phyloP scores from a whole-genome alignment of 768 basidiomycete genomes.

The Daedalea quercina region DNA sequence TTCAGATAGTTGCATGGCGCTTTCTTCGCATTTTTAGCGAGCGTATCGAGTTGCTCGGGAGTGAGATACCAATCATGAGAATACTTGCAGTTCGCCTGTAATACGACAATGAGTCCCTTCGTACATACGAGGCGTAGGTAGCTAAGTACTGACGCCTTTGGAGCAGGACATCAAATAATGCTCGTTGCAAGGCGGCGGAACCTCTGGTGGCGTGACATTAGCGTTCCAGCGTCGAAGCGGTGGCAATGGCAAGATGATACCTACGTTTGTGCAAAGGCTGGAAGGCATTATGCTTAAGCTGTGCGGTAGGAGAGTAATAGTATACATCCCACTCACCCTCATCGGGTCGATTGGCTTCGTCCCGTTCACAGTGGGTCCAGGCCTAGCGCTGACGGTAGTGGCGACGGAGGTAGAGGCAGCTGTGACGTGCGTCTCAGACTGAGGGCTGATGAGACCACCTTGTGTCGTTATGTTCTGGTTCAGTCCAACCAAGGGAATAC shows the following conservation, averaged over 20 bases:
- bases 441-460: conserved; percentile 62
- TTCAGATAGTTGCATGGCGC: conserved; percentile 83
- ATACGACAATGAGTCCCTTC: background rate
- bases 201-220: conserved; percentile 38
- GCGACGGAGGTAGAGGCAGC: conserved; percentile 13
- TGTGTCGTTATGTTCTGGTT: conserved; percentile 33
- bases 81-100: conserved; percentile 59
- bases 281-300: background rate
- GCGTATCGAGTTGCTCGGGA: conserved; percentile 60
- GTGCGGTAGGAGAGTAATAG: background rate
- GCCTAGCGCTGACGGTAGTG: background rate
- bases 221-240: background rate
- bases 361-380: conserved; percentile 13
- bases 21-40: conserved; percentile 76
- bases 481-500: conserved; percentile 30
- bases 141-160: conserved; percentile 45
- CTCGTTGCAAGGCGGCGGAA: conserved; percentile 82
- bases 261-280: conserved; percentile 76
- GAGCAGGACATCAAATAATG: conserved; percentile 79
- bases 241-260: conserved; percentile 19
- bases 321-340: conserved; percentile 4
- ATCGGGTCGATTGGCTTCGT: conserved; percentile 50
- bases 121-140: background rate
- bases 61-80: conserved; percentile 75
- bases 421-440: conserved; percentile 42